Conservation (phyloP, 192 early-diverging fungal species). For the Backusella tarrabulga region DNA sequence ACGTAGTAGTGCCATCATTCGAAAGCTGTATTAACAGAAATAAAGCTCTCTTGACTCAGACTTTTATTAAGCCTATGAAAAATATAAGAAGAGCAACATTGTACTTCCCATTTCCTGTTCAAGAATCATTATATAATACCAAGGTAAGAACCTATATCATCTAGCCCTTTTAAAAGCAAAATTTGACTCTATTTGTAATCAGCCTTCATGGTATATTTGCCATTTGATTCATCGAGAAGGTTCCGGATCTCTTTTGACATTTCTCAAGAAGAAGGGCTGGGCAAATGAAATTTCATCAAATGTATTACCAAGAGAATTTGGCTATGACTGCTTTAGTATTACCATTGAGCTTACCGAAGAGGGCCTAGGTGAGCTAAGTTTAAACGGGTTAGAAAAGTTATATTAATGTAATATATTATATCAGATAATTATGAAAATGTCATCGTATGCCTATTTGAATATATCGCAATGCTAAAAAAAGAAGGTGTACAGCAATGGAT, state of each 20-base stretch:
- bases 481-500: slow-evolving; percentile 74
- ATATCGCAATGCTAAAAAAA: slow-evolving; percentile 76
- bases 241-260: slow-evolving; percentile 76
- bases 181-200: neutral
- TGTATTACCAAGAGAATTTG: slow-evolving; percentile 23
- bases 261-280: slow-evolving; percentile 84
- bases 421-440: slow-evolving; percentile 69
- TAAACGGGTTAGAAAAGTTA: slow-evolving; percentile 56
- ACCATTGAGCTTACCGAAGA: slow-evolving; percentile 70
- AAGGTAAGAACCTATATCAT: slow-evolving; percentile 25
- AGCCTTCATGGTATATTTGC: slow-evolving; percentile 70
- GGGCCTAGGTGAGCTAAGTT: slow-evolving; percentile 61
- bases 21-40: slow-evolving; percentile 61
- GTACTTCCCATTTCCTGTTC: slow-evolving; percentile 77
- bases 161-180: neutral
- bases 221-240: slow-evolving; percentile 88
- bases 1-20: slow-evolving; percentile 62
- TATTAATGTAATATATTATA: slow-evolving; percentile 37
- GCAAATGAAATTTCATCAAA: slow-evolving; percentile 62
- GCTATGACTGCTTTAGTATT: slow-evolving; percentile 73
- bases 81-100: slow-evolving; percentile 67
- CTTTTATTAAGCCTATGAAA: slow-evolving; percentile 65
- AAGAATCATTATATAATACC: slow-evolving; percentile 43
- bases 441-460: slow-evolving; percentile 79
- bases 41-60: slow-evolving; percentile 56